Percentiles rank a stretch among this genome's conserved stretches.
phyloP scores from a whole-genome alignment of 257 asterid species.

The Thymus mandschuricus region DNA sequence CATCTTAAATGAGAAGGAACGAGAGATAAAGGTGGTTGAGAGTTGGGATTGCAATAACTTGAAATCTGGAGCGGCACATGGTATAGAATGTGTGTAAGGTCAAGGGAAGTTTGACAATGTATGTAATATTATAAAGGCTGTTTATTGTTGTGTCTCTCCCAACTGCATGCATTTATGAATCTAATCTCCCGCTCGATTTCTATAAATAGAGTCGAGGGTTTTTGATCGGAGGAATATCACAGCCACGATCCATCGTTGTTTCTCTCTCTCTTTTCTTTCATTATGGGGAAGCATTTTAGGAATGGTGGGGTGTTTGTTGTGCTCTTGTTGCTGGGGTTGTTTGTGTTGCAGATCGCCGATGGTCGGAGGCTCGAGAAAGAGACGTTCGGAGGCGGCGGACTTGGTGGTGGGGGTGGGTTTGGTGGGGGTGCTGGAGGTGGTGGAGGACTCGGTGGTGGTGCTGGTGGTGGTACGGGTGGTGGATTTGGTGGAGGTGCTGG shows the following conservation, averaged over 20 bases:
- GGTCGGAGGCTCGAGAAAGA: constrained; percentile 49
- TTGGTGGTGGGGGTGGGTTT: constrained; percentile 30
- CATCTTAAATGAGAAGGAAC: neutral
- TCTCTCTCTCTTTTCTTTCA: constrained; percentile 1
- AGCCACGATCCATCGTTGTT: neutral
- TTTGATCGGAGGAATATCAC: neutral
- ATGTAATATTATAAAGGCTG: neutral
- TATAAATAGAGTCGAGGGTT: constrained; percentile 29
- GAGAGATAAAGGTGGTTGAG: constrained; percentile 45
- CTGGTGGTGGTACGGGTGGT: constrained; percentile 29
- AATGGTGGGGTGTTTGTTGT: constrained; percentile 37
- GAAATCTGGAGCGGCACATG: constrained; percentile 32
- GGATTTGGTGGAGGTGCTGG: constrained; percentile 28
- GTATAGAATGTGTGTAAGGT: constrained; percentile 22
- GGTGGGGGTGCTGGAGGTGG: constrained; percentile 31
- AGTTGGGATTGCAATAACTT: constrained; percentile 37
- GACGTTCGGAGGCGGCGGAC: constrained; percentile 42
- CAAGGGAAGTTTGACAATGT: constrained; percentile 33
- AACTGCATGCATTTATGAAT: constrained; percentile 57
- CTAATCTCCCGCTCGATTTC: constrained; percentile 7
- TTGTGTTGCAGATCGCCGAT: constrained; percentile 35
- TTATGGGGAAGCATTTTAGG: constrained; percentile 41
- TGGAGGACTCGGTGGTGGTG: constrained; percentile 23
- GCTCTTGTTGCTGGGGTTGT: constrained; percentile 43
- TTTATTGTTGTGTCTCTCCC: constrained; percentile 30